Evolutionary conservation across 345 rosid genomes (phyloP), one percentile per base, ranked within the genome.

Genomic region (Pelargonium nanum): DNA sequence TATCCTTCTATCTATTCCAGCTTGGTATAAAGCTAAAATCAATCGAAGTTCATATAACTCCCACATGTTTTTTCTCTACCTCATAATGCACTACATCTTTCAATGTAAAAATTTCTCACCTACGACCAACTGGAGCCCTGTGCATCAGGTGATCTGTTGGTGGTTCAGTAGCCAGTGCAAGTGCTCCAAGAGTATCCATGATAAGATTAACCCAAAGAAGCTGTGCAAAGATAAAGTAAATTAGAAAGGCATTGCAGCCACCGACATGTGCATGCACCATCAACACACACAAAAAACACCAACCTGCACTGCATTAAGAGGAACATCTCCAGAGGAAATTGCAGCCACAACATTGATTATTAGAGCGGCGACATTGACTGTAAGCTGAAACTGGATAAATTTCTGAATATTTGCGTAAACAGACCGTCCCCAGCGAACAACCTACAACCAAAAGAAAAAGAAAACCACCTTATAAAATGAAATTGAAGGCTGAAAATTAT

Each of bases 341-440:
- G 99, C 97, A 44, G 99, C 97, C 65, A 93, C 96, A 22, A 87
- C 91, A 66, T 93, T 93, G 65, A 93, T 89, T 32, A 93, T 70
- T 6, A 93, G 89, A 68, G 99, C 96, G 26, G 97, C 99, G 16
- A 93, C 97, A 67, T 87, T 87, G 55, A 93, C 99, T 17, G 99
- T 93, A 40, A 87, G 96, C 74, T 93, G 99, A 68, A 93, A 93
- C 75, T 93, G 99, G 80, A 89, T 93, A 69, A 89, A 93, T 75
- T 93, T 93, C 80, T 93, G 97, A 66, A 93, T 93, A 68, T 93
- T 93, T 62, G 99, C 99, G 73, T 93, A 93, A 15, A 93, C 99
- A 60, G 99, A 93, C 26, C 99, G 87, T 23, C 99, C 99, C 99
- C 99, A 93, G 28, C 97, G 75, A 32, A 93, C 96, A 53, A 92